phyloP scores from a whole-genome alignment of 2,329 filamentous ascomycete genomes.

The Fusarium incarnatum region DNA sequence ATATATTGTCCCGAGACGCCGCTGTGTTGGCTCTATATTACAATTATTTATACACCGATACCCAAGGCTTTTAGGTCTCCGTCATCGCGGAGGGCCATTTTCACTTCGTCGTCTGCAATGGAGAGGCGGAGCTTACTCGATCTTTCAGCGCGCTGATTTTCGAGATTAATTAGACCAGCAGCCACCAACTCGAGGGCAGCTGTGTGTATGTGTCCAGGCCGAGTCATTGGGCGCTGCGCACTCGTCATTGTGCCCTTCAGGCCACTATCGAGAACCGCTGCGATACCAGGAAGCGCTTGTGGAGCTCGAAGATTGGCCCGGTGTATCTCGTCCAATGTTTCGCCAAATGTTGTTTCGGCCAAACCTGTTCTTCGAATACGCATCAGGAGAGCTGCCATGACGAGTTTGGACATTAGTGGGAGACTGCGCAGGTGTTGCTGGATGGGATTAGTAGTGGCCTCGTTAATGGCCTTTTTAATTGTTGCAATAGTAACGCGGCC shows the following conservation, averaged over 20 bases:
- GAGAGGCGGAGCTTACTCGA: constrained; percentile 88
- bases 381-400: constrained; percentile 84
- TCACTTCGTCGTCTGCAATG: constrained; percentile 91
- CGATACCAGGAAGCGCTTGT: constrained; percentile 53
- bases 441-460: constrained; percentile 91
- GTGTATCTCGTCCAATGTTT: constrained; percentile 82
- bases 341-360: constrained; percentile 87
- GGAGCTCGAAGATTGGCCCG: constrained; percentile 52
- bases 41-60: constrained; percentile 58
- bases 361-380: constrained; percentile 85
- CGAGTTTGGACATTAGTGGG: constrained; percentile 83
- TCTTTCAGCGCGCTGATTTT: constrained; percentile 82
- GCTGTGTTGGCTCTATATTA: constrained; percentile 35
- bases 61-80: constrained; percentile 85
- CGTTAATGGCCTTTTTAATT: constrained; percentile 92
- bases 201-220: constrained; percentile 65
- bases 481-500: constrained; percentile 88
- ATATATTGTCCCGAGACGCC: constrained; percentile 24
- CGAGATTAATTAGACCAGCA: constrained; percentile 87
- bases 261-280: constrained; percentile 50
- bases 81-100: constrained; percentile 88
- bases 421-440: constrained; percentile 89
- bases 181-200: constrained; percentile 87
- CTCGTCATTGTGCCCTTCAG: constrained; percentile 45
- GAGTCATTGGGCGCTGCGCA: constrained; percentile 48